These are phyloP conservation scores for Ligustrum vulgare DNA, from an alignment of 257 asterid species.

Conservation along the genomic window DNA sequence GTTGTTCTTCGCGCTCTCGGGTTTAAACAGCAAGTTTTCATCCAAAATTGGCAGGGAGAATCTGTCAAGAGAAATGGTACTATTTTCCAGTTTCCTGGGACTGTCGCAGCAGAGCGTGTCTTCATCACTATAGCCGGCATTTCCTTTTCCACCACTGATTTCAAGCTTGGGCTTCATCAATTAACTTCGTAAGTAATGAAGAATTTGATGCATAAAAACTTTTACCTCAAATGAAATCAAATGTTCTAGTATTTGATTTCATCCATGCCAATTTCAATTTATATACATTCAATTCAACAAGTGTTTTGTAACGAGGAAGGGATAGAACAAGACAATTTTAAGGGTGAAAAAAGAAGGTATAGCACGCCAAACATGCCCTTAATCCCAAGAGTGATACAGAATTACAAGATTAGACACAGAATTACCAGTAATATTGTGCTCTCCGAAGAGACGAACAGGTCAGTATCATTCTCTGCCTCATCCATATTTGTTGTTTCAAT, in stretches of 20 bases:
- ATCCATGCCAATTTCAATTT: no score
- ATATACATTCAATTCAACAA: background rate
- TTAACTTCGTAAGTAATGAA: background rate
- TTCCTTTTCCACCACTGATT: conserved; percentile 20
- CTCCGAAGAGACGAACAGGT: conserved; percentile 10
- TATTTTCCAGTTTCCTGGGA: conserved; percentile 9
- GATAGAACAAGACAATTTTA: background rate
- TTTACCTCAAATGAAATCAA: no score
- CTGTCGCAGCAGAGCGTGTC: background rate
- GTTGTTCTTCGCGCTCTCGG: background rate
- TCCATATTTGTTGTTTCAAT: conserved; percentile 21
- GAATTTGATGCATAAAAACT: no score
- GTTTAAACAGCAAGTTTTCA: conserved; percentile 9
- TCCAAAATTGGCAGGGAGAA: conserved; percentile 1
- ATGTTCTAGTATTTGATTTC: no score
- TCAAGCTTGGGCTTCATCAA: conserved; percentile 26
- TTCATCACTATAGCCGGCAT: conserved; percentile 1
- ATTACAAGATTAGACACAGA: conserved; percentile 9
- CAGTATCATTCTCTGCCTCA: conserved; percentile 12
- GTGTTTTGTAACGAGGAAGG: background rate
- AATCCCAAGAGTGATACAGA: background rate
- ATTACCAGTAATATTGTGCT: conserved; percentile 29
- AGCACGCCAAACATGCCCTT: background rate
- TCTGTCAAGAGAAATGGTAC: conserved; percentile 14
- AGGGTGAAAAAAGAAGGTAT: background rate